phyloP scores from a whole-genome alignment of 345 rosid genomes.

The Passiflora organensis region DNA sequence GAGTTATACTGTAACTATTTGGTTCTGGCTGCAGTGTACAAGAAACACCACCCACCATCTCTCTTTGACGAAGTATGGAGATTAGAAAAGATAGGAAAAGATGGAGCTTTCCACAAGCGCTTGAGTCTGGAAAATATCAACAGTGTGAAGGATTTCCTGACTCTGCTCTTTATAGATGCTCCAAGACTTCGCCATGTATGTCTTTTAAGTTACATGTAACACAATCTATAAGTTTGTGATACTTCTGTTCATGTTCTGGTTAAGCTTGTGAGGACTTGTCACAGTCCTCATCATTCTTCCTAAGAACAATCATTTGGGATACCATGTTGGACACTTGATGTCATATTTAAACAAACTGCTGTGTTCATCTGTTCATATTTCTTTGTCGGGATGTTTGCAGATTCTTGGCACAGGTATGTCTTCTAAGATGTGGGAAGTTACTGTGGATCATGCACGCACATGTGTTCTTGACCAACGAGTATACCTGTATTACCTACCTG shows the following conservation, averaged over 20 bases:
- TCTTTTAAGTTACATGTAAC: constrained; percentile 5
- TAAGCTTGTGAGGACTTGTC: neutral
- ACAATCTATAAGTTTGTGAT: neutral
- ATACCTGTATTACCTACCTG: constrained; percentile 51
- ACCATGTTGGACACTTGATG: constrained; percentile 2
- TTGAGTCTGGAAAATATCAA: constrained; percentile 58
- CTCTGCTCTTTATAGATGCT: constrained; percentile 55
- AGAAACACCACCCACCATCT: constrained; percentile 92
- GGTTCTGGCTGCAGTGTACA: constrained; percentile 64
- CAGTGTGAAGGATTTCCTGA: constrained; percentile 81
- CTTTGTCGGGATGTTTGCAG: constrained; percentile 34
- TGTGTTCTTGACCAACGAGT: constrained; percentile 70
- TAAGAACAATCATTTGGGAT: neutral
- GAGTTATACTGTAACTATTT: constrained; percentile 1
- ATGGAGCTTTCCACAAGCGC: constrained; percentile 95
- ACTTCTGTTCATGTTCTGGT: neutral
- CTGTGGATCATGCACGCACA: constrained; percentile 78
- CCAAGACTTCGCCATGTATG: constrained; percentile 73
- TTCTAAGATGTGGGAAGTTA: constrained; percentile 97
- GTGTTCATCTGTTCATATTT: constrained; percentile 2
- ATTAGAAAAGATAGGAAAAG: constrained; percentile 96
- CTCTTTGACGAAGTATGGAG: constrained; percentile 91
- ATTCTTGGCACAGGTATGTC: constrained; percentile 98
- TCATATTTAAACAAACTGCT: neutral
- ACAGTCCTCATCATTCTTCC: neutral